Percentiles rank a stretch among this genome's conserved stretches.
phyloP scores from a whole-genome alignment of 495 filamentous ascomycete genomes.

The Tetracladium setigerum region DNA sequence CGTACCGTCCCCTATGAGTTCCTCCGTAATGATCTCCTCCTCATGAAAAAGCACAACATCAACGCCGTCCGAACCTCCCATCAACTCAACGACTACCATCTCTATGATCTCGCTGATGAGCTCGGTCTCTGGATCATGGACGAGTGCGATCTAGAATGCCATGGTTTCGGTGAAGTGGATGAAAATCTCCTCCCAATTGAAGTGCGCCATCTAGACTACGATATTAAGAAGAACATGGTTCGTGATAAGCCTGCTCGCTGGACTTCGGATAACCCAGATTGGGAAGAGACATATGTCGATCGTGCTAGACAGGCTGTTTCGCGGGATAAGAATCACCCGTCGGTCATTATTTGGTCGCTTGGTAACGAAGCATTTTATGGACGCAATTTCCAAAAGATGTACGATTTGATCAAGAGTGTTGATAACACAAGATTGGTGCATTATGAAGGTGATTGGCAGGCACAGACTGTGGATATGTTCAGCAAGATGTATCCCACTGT shows the following conservation, averaged over 20 bases:
- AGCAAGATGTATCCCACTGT: conserved; percentile 60
- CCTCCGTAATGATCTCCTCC: conserved; percentile 47
- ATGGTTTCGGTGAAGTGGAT: conserved; percentile 52
- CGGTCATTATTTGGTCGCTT: conserved; percentile 64
- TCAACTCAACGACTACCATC: conserved; percentile 49
- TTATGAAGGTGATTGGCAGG: conserved; percentile 58
- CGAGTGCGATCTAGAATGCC: conserved; percentile 68
- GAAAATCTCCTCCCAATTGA: conserved; percentile 10
- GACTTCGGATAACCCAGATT: conserved; percentile 57
- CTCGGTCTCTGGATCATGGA: conserved; percentile 66
- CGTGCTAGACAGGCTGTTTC: conserved; percentile 57
- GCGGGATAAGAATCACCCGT: conserved; percentile 61
- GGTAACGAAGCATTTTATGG: conserved; percentile 71
- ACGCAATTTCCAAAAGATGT: conserved; percentile 60
- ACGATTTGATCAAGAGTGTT: conserved; percentile 47
- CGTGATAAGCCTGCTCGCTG: conserved; percentile 32
- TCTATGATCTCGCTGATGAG: conserved; percentile 63
- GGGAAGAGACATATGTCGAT: conserved; percentile 65
- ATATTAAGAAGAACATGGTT: conserved; percentile 27
- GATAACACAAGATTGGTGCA: conserved; percentile 56
- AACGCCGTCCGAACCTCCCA: conserved; percentile 62
- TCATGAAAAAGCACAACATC: conserved; percentile 63
- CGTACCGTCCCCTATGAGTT: conserved; percentile 51
- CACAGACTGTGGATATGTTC: conserved; percentile 55
- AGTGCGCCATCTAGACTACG: conserved; percentile 8